Conservation (phyloP, 306 rosid genomes). For the Quercus glauca region DNA sequence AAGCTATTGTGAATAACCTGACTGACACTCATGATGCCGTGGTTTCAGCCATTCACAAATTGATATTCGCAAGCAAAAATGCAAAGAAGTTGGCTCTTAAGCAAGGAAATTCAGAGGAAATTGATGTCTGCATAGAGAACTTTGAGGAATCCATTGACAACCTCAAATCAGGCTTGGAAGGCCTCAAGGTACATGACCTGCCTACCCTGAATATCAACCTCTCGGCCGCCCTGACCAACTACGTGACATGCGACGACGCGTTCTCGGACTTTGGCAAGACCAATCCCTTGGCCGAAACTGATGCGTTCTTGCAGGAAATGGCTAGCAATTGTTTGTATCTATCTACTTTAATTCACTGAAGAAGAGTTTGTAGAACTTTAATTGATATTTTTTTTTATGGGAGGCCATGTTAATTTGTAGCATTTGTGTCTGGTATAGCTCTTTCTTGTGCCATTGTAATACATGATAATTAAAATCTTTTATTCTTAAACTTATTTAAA, state of each 20-base stretch:
- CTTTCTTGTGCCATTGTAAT: background rate
- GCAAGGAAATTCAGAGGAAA: background rate
- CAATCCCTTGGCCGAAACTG: background rate
- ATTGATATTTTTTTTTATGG: no score
- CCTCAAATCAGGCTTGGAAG: background rate
- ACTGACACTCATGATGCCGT: background rate
- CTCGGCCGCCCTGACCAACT: background rate
- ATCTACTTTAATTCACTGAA: background rate
- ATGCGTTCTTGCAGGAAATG: background rate
- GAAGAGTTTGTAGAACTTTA: background rate
- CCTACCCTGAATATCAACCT: background rate
- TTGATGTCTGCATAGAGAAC: background rate
- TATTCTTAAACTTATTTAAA: background rate
- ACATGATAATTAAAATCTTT: background rate
- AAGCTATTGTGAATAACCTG: background rate
- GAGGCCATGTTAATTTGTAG: no score
- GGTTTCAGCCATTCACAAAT: background rate
- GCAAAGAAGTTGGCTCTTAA: background rate
- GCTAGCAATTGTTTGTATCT: constrained; percentile 2
- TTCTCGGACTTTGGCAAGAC: background rate
- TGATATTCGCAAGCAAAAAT: background rate
- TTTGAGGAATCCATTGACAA: constrained; percentile 1
- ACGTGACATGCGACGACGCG: background rate
- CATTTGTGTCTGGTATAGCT: no score
- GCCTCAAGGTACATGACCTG: background rate